Conservation (phyloP, 2,329 filamentous ascomycete genomes). For the Leptographium radiaticola region DNA sequence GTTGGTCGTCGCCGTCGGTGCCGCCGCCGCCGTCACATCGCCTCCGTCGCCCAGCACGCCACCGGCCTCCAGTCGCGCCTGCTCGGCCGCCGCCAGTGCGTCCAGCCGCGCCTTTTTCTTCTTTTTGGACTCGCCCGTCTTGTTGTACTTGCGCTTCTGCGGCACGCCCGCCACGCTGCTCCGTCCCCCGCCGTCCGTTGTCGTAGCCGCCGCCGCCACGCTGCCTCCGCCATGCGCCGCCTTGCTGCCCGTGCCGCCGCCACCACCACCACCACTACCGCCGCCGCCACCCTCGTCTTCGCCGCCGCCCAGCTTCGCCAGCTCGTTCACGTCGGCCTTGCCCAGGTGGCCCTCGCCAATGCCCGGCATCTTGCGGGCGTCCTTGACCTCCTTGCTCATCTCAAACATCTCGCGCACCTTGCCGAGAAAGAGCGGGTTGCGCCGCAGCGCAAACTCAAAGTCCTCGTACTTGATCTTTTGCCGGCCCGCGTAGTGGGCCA, state of each 20-base stretch:
- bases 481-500: constrained; percentile 73
- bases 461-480: constrained; percentile 98
- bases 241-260: constrained; percentile 1
- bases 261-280: too few relatives aligned
- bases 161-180: constrained; percentile 5
- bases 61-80: not conserved
- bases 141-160: constrained; percentile 4
- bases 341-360: constrained; percentile 40
- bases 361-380: constrained; percentile 63
- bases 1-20: not conserved
- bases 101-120: constrained; percentile 12
- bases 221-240: constrained; percentile 4
- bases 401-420: constrained; percentile 81
- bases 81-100: not conserved
- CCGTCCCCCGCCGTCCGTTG: not conserved
- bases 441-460: constrained; percentile 85
- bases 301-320: constrained; percentile 11
- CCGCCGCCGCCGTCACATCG: not conserved
- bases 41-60: not conserved
- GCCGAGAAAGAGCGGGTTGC: constrained; percentile 74
- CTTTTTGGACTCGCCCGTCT: constrained; percentile 9
- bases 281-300: not conserved
- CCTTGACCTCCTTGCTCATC: constrained; percentile 77
- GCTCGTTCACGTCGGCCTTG: constrained; percentile 15
- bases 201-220: constrained; percentile 1